Base-by-base conservation (phyloP, 2,329 filamentous ascomycete species). In the Ceratocystis smalleyi region DNA sequence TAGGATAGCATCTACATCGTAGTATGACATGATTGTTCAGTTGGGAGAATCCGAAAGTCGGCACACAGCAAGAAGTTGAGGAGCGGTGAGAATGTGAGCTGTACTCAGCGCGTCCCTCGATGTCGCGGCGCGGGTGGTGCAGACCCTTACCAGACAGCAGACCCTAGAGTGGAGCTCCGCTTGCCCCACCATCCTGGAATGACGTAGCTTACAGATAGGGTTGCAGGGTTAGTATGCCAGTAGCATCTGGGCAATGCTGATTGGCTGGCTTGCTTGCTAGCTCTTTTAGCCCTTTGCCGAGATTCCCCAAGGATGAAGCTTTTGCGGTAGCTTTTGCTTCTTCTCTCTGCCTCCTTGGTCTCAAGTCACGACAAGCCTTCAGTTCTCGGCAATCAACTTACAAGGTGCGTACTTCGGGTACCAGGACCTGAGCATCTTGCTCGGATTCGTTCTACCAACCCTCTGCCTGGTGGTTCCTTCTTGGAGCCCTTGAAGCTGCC, bases 1-100 rank as follows among this genome's bases (percentile, higher is more conserved):
- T 55, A 94, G 81, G 76, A 95, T 94, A 67, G 87, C 81, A 70
- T 91, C 86, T 65, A 92, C 83, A 73, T 91, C 86, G 78, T 94
- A 95, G 78, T 95, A 95, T 45, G 87, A 88, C 83, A 86, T 77
- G 49, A 45, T 61, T 54, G 8, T 7, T 43, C n/a, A 15, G 3
- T 15, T 54, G 6, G 35, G 30, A 12, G 22, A 12, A 15, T n/a
- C 4, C 57, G 5, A 3, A 17, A 5, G 15, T 40, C 27, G 24
- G 35, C 5, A 35, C 30, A 12, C 24, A 19, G 32, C n/a, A 45
- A 55, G 12, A 55, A 24, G 27, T n/a, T 35, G 8, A 24, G 27
- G 19, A n/a, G 51, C 51, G 51, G 17, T 59, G 59, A 47, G 51
- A 17, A 24, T 49, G 43, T 49, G 24, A 32, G 10, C 35, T 40